Conservation (phyloP, 306 rosid species). For the Comarum palustre region DNA sequence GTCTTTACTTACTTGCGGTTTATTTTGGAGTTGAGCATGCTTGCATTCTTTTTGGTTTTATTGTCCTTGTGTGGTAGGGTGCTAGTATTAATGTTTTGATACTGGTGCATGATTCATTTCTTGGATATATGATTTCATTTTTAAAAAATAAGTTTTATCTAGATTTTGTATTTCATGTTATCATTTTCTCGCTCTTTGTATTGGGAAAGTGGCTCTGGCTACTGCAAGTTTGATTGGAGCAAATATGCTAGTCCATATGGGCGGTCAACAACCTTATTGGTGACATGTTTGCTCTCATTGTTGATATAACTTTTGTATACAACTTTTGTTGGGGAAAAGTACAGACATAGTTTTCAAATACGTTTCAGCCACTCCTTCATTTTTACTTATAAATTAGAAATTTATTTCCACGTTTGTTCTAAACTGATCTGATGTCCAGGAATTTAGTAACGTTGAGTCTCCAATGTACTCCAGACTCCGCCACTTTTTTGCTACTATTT, state of each 20-base stretch:
- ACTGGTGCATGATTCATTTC: not conserved
- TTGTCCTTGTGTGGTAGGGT: not conserved
- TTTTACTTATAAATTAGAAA: not conserved
- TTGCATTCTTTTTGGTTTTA: no score
- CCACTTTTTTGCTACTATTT: conserved; percentile 65
- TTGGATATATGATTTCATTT: not conserved
- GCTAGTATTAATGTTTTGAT: not conserved
- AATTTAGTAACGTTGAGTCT: conserved; percentile 82
- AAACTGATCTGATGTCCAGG: conserved; percentile 46
- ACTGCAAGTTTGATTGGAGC: conserved; percentile 96
- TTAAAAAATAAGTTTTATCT: not conserved
- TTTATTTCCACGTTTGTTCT: conserved; percentile 5
- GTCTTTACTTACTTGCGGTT: not conserved
- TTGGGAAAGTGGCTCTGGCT: no score
- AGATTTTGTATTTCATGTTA: not conserved
- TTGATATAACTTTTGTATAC: not conserved
- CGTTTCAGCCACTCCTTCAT: not conserved
- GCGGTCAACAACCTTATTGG: conserved; percentile 80
- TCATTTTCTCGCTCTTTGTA: conserved; percentile 13
- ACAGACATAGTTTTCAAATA: not conserved
- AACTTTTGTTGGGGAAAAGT: not conserved
- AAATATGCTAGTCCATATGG: conserved; percentile 54
- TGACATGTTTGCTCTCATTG: conserved; percentile 22
- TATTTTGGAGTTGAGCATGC: not conserved
- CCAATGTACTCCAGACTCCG: conserved; percentile 80